Evolutionary conservation across 106 monocot genomes (phyloP).

Genomic region (Gastrodia elata): DNA sequence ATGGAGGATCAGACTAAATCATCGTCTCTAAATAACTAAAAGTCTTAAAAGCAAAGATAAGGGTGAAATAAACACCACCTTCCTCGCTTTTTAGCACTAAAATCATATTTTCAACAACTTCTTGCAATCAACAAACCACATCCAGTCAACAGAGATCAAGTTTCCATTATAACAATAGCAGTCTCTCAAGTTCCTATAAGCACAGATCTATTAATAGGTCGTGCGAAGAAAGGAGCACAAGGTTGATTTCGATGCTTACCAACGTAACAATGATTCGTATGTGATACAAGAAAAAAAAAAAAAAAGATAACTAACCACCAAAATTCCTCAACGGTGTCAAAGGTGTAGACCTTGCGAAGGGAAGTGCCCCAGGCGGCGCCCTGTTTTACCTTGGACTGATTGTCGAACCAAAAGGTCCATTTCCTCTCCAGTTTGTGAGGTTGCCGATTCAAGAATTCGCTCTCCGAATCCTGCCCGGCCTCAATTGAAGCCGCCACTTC

Average conservation of each 20-base stretch:
- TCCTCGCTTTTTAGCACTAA: no score
- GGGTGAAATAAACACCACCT: not conserved
- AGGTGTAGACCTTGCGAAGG: slow-evolving; percentile 72
- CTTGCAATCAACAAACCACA: not conserved
- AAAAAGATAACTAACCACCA: slow-evolving; percentile 50
- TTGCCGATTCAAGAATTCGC: slow-evolving; percentile 2
- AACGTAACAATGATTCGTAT: not conserved
- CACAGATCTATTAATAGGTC: not conserved
- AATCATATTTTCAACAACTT: no score
- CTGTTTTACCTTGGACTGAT: slow-evolving; percentile 78
- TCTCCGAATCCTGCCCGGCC: not conserved
- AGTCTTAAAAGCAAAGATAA: no score
- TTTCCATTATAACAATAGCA: not conserved
- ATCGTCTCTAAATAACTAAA: no score
- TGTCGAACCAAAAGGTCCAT: slow-evolving; percentile 99
- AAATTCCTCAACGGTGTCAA: slow-evolving; percentile 95
- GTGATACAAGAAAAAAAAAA: not conserved
- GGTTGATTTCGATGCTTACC: not conserved
- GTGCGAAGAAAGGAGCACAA: not conserved
- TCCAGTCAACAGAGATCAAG: not conserved
- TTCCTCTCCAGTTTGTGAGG: slow-evolving; percentile 77
- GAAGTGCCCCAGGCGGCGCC: slow-evolving; percentile 88
- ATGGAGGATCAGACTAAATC: not conserved
- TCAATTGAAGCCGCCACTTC: slow-evolving; percentile 13
- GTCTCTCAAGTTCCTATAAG: not conserved